Conservation (phyloP, 768 basidiomycete species). For the Calocera viscosa region DNA sequence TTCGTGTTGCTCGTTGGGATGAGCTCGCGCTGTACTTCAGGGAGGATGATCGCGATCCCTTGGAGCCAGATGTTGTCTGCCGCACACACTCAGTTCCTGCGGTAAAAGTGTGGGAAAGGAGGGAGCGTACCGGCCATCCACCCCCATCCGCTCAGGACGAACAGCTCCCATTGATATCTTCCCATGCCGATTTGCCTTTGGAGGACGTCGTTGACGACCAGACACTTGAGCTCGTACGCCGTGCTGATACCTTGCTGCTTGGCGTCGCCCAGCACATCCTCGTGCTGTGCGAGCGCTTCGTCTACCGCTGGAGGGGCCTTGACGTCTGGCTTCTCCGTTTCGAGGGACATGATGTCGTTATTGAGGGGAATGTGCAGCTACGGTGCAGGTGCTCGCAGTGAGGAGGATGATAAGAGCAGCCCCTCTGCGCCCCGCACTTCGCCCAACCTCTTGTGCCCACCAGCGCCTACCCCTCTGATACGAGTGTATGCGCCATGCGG, state of each 20-base stretch:
- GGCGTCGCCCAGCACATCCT: not conserved
- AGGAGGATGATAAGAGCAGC: too few species aligned
- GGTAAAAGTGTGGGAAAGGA: not conserved
- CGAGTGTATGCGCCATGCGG: too few species aligned
- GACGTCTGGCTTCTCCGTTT: not conserved
- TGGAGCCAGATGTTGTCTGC: conserved; percentile 34
- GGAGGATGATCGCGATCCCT: conserved; percentile 36
- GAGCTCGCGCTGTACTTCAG: conserved; percentile 35
- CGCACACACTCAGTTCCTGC: conserved; percentile 13
- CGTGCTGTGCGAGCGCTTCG: not conserved
- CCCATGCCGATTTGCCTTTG: conserved; percentile 34
- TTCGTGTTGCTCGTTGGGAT: conserved; percentile 26
- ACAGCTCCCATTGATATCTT: conserved; percentile 39
- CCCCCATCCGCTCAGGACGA: conserved; percentile 36
- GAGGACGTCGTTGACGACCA: not conserved
- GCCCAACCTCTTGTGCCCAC: too few species aligned
- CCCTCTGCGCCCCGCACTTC: too few species aligned
- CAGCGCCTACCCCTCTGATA: too few species aligned
- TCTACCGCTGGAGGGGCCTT: not conserved
- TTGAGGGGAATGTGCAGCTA: not conserved
- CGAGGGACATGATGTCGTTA: not conserved
- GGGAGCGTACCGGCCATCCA: conserved; percentile 37
- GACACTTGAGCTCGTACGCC: conserved; percentile 6
- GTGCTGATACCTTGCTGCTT: not conserved
- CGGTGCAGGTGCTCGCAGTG: too few species aligned